Conservation (phyloP, 176 grass and related monocot species). For the Juncus inflexus region DNA sequence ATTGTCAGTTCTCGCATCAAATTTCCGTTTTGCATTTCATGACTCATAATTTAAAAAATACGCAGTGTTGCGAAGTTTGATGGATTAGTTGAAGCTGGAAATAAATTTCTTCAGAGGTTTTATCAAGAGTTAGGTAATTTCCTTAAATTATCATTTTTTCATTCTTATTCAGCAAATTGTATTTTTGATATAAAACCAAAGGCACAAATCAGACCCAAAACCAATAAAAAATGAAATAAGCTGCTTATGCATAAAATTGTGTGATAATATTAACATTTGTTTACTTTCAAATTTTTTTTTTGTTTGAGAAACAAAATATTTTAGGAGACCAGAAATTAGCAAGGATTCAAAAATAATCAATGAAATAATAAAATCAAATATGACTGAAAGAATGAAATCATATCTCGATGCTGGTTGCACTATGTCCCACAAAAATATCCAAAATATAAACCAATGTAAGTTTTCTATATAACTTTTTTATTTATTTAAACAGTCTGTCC, state of each 20-base stretch:
- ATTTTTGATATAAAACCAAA: not conserved
- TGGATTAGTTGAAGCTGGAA: conserved; percentile 49
- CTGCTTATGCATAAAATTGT: not conserved
- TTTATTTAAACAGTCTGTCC: not conserved
- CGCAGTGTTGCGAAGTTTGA: conserved; percentile 46
- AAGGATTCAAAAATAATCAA: conserved; percentile 27
- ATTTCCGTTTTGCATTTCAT: not conserved
- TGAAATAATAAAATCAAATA: conserved; percentile 49
- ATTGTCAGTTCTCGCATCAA: not conserved
- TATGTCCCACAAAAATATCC: conserved; percentile 29
- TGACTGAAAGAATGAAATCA: conserved; percentile 48
- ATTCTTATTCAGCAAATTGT: not conserved
- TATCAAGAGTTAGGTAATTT: conserved; percentile 41
- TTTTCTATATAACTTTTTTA: not conserved
- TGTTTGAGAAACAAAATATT: conserved; percentile 33
- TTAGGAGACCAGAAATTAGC: conserved; percentile 34
- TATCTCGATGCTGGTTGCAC: conserved; percentile 56
- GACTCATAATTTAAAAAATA: not conserved
- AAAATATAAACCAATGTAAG: conserved; percentile 65
- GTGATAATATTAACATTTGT: not conserved
- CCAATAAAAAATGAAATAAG: not conserved
- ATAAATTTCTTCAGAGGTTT: conserved; percentile 45
- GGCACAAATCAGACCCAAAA: not conserved
- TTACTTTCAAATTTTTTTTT: not conserved
- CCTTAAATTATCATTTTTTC: conserved; percentile 3